Evolutionary conservation across 352 stramenopile genomes (phyloP), one percentile per base, ranked within the genome.

Genomic region (Globisporangium irregulare): DNA sequence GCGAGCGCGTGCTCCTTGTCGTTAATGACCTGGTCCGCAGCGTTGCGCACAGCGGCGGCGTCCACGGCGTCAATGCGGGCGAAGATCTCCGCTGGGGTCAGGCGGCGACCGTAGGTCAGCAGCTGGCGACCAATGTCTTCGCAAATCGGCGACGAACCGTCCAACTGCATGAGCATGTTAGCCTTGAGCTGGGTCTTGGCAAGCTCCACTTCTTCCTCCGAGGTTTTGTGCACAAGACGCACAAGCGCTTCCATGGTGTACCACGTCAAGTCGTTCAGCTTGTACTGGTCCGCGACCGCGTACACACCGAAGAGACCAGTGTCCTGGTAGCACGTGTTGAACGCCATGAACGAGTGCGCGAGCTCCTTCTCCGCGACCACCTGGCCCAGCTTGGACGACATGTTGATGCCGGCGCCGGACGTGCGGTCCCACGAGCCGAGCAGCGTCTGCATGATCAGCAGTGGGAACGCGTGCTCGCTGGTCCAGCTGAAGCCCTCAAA

Each of bases 301-400:
- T 99, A 99, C 46, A 99, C 86, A 68, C 98, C 98, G 76, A 99
- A 99, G 38, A 99, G 89, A 68, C 98, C 98, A 46, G 97, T 99
- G 81, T 99, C 98, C 84, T 99, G 99, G 91, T 99, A 99, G 86
- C 95, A 99, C 67, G 97, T 99, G 89, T 99, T 99, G 87, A 99
- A 99, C 32, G 97, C 98, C 77, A 97, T 98, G 82, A 99, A 97
- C 59, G 90, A 98, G 86, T 99, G 97, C 50, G 96, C 97, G 38
- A 98, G 84, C 77, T 99, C 96, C 75, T 98, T 91, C 73, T 97
- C 84, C 14, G 97, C 97, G 8, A 99, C 86, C 69, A 97, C 93
- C 81, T 99, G 92, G 66, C 97, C 98, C n/a, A 99, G 82, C 73
- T 97, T 96, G 41, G 91, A 98, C 64, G 94, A 95, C 75, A 97